These are phyloP conservation scores for Didymella pinodella DNA, from an alignment of 2,329 filamentous ascomycete species.

Conservation along the genomic window DNA sequence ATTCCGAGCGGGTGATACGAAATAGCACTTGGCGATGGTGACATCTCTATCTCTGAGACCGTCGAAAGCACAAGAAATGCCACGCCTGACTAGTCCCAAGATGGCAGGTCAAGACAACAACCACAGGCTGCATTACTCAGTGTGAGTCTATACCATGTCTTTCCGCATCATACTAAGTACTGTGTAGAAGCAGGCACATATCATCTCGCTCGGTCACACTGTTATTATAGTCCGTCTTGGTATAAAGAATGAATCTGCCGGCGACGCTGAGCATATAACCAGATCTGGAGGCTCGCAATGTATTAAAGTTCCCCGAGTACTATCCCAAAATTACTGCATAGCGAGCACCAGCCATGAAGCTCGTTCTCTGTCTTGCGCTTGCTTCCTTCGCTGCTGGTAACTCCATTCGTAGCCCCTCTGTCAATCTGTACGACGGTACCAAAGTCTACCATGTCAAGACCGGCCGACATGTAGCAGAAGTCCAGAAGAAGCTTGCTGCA, in stretches of 20 bases:
- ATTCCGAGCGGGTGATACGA: background rate
- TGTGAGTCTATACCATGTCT: constrained; percentile 17
- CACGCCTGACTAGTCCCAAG: constrained; percentile 30
- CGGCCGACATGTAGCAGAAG: constrained; percentile 41
- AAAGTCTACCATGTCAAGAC: constrained; percentile 53
- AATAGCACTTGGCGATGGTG: constrained; percentile 19
- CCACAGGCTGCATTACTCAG: constrained; percentile 18
- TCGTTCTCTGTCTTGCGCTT: constrained; percentile 24
- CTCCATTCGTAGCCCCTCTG: constrained; percentile 35
- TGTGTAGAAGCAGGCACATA: constrained; percentile 2
- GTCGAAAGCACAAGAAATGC: constrained; percentile 30
- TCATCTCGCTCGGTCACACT: constrained; percentile 1
- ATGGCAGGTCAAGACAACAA: constrained; percentile 33
- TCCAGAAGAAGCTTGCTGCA: constrained; percentile 47
- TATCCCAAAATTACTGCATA: background rate
- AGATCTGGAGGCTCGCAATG: background rate
- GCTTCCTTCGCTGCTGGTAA: constrained; percentile 29
- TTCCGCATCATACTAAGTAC: constrained; percentile 4
- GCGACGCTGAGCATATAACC: constrained; percentile 4
- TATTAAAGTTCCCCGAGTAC: constrained; percentile 1
- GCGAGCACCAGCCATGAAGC: constrained; percentile 24
- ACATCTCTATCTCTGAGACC: constrained; percentile 22
- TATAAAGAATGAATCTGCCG: background rate
- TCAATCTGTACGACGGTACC: constrained; percentile 51
- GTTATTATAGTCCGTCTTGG: background rate